These are phyloP conservation scores for Viola pubescens DNA, from an alignment of 441 rosid genomes.

Conservation along the genomic window DNA sequence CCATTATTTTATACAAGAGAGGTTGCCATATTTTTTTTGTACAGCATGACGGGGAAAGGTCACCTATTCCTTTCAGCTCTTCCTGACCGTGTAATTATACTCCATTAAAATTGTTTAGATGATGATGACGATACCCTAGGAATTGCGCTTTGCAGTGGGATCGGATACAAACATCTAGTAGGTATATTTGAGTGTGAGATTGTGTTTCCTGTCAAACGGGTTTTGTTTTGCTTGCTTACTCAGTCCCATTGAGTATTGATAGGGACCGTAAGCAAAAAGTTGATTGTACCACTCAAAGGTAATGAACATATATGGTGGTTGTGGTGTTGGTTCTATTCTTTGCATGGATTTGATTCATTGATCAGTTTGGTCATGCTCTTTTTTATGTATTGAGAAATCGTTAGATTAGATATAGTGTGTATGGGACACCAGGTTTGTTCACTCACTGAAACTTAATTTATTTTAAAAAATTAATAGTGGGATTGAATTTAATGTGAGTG, in stretches of 20 bases:
- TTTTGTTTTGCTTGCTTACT: slow-evolving; percentile 5
- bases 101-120: slow-evolving; percentile 19
- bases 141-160: slow-evolving; percentile 7
- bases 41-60: slow-evolving; percentile 29
- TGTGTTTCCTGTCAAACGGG: slow-evolving; percentile 14
- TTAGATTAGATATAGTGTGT: no score
- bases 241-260: background rate
- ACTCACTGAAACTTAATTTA: no score
- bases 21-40: slow-evolving; percentile 22
- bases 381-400: no score
- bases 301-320: background rate
- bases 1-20: slow-evolving; percentile 12
- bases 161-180: background rate
- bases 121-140: slow-evolving; percentile 3
- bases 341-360: no score
- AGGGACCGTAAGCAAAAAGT: slow-evolving; percentile 6
- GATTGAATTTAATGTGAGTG: no score
- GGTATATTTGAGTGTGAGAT: slow-evolving; percentile 14
- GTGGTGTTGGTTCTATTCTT: background rate
- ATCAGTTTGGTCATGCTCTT: no score
- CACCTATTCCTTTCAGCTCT: slow-evolving; percentile 37
- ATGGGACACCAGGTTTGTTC: no score
- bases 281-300: slow-evolving; percentile 8
- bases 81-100: slow-evolving; percentile 47
- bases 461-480: no score